Conservation (phyloP, 2,329 filamentous ascomycete species). For the Colletotrichum costaricense region DNA sequence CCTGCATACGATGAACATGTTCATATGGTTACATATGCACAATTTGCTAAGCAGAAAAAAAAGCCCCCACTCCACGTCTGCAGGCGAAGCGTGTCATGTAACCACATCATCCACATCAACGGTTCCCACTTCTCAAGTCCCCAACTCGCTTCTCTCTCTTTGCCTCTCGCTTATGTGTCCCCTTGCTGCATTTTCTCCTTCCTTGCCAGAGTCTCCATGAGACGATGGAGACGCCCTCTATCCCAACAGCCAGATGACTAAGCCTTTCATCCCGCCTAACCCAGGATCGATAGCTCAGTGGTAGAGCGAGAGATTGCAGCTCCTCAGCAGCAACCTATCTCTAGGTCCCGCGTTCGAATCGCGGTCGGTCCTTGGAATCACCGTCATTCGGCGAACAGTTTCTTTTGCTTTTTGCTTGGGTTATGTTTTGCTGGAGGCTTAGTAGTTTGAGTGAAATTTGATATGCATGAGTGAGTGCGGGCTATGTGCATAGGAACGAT, state of each 20-base stretch:
- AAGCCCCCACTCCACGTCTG: no score
- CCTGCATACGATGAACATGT: background rate
- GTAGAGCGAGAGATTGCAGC: slow-evolving; percentile 36
- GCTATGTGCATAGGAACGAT: background rate
- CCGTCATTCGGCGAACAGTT: rapidly evolving
- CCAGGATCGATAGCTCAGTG: slow-evolving; percentile 36
- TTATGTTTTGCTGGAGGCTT: background rate
- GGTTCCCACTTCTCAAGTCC: slow-evolving; percentile 14
- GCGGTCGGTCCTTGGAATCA: slow-evolving; percentile 31
- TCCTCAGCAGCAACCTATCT: slow-evolving; percentile 23
- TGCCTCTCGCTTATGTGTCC: background rate
- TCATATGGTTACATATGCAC: background rate
- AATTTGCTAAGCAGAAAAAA: slow-evolving; percentile 6
- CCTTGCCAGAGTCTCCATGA: slow-evolving; percentile 6
- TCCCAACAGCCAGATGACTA: slow-evolving; percentile 12
- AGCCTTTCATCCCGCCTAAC: background rate
- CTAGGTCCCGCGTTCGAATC: slow-evolving; percentile 36
- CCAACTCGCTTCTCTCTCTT: background rate
- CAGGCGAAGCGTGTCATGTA: no score
- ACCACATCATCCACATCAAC: background rate
- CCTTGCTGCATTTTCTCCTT: background rate
- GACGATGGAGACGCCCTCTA: background rate
- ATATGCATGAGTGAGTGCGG: background rate
- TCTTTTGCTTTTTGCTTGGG: background rate
- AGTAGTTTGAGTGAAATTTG: background rate